Evolutionary conservation across 345 rosid genomes (phyloP).

Genomic region (Syzygium grande): DNA sequence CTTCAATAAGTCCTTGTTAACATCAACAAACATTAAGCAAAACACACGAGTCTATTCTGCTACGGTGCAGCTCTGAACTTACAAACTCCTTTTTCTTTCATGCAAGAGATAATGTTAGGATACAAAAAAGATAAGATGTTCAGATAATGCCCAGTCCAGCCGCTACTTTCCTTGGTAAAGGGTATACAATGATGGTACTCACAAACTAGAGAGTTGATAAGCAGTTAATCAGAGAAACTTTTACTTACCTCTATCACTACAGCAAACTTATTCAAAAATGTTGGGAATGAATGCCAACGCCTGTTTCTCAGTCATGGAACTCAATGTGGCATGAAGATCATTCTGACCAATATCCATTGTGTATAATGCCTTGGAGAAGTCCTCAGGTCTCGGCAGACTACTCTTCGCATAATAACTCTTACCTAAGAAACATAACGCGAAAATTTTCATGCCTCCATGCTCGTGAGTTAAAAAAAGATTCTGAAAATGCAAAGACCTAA

Average conservation of each 20-base stretch:
- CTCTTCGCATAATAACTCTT: conserved; percentile 37
- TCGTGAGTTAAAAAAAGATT: not conserved
- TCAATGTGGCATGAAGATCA: conserved; percentile 76
- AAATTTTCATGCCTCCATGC: not conserved
- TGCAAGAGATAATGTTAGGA: not conserved
- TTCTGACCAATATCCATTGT: conserved; percentile 93
- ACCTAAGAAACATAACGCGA: conserved; percentile 15
- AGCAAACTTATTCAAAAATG: conserved; percentile 56
- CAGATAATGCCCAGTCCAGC: not conserved
- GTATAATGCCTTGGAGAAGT: conserved; percentile 76
- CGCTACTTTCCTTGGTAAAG: not conserved
- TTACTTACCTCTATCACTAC: conserved; percentile 31
- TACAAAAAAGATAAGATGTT: not conserved
- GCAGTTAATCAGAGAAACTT: not conserved
- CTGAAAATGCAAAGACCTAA: not conserved
- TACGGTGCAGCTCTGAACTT: not conserved
- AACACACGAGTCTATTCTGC: not conserved
- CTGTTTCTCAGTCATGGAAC: conserved; percentile 60
- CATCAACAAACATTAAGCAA: not conserved
- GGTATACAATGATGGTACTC: not conserved
- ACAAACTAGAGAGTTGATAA: not conserved
- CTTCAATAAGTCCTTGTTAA: not conserved
- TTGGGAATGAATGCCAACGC: conserved; percentile 59
- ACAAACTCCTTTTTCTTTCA: not conserved
- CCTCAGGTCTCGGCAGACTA: conserved; percentile 70